These are phyloP conservation scores for Ophiosphaerella herpotricha DNA, from an alignment of 2,329 filamentous ascomycete species.

Conservation along the genomic window DNA sequence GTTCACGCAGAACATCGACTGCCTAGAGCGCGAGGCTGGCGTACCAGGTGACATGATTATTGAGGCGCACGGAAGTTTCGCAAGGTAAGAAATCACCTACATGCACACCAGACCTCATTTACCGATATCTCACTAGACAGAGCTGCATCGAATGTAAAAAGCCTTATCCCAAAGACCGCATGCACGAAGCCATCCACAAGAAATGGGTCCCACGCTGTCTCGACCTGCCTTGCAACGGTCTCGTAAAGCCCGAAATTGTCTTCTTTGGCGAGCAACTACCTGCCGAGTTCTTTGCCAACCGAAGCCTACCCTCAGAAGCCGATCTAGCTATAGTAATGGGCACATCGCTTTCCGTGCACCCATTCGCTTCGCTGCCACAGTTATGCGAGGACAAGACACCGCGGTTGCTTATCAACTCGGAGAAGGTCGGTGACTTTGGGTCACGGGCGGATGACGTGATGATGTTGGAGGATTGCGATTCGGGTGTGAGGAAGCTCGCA, in stretches of 20 bases:
- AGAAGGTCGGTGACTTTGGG: constrained; percentile 80
- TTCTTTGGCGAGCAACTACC: constrained; percentile 86
- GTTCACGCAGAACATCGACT: constrained; percentile 98
- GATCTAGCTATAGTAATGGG: constrained; percentile 86
- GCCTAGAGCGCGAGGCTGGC: constrained; percentile 84
- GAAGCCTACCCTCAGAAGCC: constrained; percentile 61
- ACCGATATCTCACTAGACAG: constrained; percentile 57
- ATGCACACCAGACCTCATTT: no score
- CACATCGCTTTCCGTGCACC: constrained; percentile 84
- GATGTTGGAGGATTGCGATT: constrained; percentile 80
- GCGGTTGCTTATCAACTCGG: constrained; percentile 84
- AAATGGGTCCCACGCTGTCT: constrained; percentile 73
- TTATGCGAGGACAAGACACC: constrained; percentile 67
- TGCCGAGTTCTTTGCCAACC: constrained; percentile 64
- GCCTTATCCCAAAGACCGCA: constrained; percentile 72
- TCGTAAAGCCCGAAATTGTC: constrained; percentile 93
- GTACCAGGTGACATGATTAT: constrained; percentile 81
- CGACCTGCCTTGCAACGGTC: constrained; percentile 66
- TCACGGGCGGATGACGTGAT: constrained; percentile 81
- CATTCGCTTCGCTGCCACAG: constrained; percentile 80
- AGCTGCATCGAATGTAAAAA: constrained; percentile 86
- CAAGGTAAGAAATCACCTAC: constrained; percentile 43
- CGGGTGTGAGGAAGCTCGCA: constrained; percentile 77
- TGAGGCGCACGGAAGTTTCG: constrained; percentile 95
- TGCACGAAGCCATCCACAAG: constrained; percentile 69